These are phyloP conservation scores for Coniochaeta ligniaria DNA, from an alignment of 2,329 filamentous ascomycete species.

Conservation along the genomic window DNA sequence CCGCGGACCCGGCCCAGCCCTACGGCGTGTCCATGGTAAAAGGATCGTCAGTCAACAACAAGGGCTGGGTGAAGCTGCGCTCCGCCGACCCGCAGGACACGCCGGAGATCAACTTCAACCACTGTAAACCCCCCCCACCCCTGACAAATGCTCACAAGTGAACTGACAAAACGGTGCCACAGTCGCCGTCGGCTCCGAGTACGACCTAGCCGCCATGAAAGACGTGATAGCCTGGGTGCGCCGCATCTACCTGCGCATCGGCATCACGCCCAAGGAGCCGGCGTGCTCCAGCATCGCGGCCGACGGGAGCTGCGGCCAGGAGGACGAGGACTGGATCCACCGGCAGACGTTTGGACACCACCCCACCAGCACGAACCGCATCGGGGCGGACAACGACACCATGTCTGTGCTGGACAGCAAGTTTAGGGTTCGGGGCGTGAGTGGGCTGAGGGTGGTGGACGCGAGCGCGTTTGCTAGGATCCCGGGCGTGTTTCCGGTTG, in stretches of 20 bases:
- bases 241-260: constrained; percentile 12
- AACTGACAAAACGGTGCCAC: neutral
- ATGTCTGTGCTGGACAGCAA: constrained; percentile 46
- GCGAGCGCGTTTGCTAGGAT: constrained; percentile 45
- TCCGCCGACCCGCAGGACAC: constrained; percentile 55
- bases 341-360: constrained; percentile 48
- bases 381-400: constrained; percentile 42
- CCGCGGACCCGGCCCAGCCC: constrained; percentile 18
- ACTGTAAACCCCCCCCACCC: constrained; percentile 9
- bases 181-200: constrained; percentile 35
- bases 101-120: constrained; percentile 57
- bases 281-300: constrained; percentile 14
- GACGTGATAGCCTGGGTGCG: constrained; percentile 23
- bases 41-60: constrained; percentile 43
- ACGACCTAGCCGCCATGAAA: constrained; percentile 31
- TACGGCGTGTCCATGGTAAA: constrained; percentile 32
- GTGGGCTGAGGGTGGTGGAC: constrained; percentile 47
- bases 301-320: constrained; percentile 13
- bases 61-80: constrained; percentile 54
- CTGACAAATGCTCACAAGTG: neutral
- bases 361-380: constrained; percentile 43
- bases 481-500: constrained; percentile 37
- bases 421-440: constrained; percentile 46
- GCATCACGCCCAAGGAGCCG: constrained; percentile 18
- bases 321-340: constrained; percentile 25